These are phyloP conservation scores for Mycogone perniciosa DNA, from an alignment of 2,329 filamentous ascomycete genomes.

Conservation along the genomic window DNA sequence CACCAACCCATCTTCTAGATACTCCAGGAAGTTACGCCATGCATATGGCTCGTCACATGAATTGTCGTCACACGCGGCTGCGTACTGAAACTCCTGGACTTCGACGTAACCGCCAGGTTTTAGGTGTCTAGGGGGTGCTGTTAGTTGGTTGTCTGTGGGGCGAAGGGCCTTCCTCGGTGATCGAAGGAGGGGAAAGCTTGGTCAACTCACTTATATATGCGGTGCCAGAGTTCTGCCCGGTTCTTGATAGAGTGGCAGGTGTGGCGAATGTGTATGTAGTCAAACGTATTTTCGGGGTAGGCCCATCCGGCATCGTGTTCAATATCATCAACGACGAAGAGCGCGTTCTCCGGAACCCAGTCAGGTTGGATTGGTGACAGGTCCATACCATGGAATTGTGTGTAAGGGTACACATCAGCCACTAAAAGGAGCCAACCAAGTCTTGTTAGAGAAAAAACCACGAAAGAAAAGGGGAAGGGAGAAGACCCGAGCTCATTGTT, in stretches of 20 bases:
- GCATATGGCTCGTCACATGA: conserved; percentile 39
- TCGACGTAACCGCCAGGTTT: conserved; percentile 48
- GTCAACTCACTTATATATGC: conserved; percentile 34
- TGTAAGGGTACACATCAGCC: conserved; percentile 39
- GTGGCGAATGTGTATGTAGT: conserved; percentile 45
- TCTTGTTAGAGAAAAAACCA: background rate
- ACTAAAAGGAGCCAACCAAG: conserved; percentile 26
- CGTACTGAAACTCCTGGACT: conserved; percentile 40
- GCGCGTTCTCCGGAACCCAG: conserved; percentile 45
- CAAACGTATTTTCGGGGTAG: conserved; percentile 38
- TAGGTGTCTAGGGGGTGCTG: conserved; percentile 32
- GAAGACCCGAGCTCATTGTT: background rate
- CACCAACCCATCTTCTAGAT: conserved; percentile 34
- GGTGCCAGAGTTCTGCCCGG: conserved; percentile 33
- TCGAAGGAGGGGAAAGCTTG: background rate
- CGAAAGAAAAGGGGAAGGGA: background rate
- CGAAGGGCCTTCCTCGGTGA: background rate
- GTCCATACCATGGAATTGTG: conserved; percentile 42
- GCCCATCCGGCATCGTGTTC: conserved; percentile 46
- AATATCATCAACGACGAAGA: conserved; percentile 47
- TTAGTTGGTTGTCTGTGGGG: background rate
- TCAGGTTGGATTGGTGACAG: conserved; percentile 47
- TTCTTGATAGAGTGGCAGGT: conserved; percentile 40
- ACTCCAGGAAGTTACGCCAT: conserved; percentile 39
- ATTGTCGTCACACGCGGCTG: conserved; percentile 38